Base-by-base conservation (phyloP, 1,139 yeast species). In the Candida buenavistaensis region DNA sequence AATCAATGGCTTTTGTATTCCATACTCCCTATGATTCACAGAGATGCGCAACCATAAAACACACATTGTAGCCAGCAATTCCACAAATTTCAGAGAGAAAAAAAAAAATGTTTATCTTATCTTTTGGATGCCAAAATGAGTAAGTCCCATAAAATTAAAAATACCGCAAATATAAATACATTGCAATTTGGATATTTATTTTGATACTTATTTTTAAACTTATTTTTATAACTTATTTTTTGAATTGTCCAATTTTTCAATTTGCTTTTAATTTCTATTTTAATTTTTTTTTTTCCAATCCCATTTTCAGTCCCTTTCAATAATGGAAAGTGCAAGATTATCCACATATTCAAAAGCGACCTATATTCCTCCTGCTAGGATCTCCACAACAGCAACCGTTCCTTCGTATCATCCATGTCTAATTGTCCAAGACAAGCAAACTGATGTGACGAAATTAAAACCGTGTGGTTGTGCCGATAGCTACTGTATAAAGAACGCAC, bases 361-460 rank as follows among this genome's bases (percentile, higher is more conserved):
- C 1, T 68, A 65, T 37, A 60, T 68, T 17, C 72, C 72, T 7
- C 64, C 68, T 2, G 16, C 38, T 10, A 49, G 50, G 25, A 28
- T 34, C 3, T 26, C 15, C 14, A 16, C 28, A 3, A 36, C 41
- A n/a, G 37, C 41, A 7, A 41, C 47, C 7, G 61, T 67, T 3
- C 74, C 73, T 8, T 48, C 53, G 9, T 68, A 67, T 44, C 73
- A 69, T 40, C 75, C 75, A 6, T 66, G 73, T 43, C 51, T 69
- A 35, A 66, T 69, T 15, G 72, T 68, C 26, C 72, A 68, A 44
- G 75, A 69, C 45, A 55, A 57, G 11, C 72, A 67, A 44, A 64
- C 70, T 2, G 74, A 68, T 41, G 57, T 59, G 6, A 56, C 52
- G 17, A 67, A 64, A 39, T 37, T 58, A 28, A 67, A 68, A 40